Base-by-base conservation (phyloP, 2,329 filamentous ascomycete species). In the Cladosporium sp. region DNA sequence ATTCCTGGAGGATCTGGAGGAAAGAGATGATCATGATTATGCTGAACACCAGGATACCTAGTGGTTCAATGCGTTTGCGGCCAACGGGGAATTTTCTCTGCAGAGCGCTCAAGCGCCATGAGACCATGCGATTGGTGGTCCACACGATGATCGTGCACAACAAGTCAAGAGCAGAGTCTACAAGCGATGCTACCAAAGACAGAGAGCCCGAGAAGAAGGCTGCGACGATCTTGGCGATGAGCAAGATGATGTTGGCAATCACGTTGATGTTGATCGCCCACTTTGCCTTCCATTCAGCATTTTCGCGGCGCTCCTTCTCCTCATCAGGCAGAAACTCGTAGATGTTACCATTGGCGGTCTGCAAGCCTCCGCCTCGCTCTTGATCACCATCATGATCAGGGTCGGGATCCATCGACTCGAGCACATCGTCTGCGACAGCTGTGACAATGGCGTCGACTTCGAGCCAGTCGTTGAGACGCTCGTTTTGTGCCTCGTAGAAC, bases 21-120 rank as follows among this genome's bases (percentile, higher is more conserved):
- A 86, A 86, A 2, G 82, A 84, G 3, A 84, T 80, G 48, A 86
- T 77, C 83, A 86, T 86, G 60, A 83, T 80, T 61, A 85, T 80
- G 24, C 79, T 81, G 70, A 86, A 86, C 48, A 85, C 82, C 9
- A 86, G 74, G 45, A 86, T 84, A 1, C 83, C 83, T 7, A 86
- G 73, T 0, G 83, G 83, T 61, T 86, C 83, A 7, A 86, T 76
- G 8, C 83, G 77, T 47, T 77, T 74, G 24, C 80, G 74, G 4
- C 80, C 80, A 20, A 86, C 82, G 0, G 83, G 83, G 65, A 86
- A 86, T 34, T 77, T 77, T 60, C 78, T 77, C 52, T 76, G 74
- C 9, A 85, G 71, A 2, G 74, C 70, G 4, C 71, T 68, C 4
- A 85, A 67, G 19, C 78, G 77, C 84, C 84, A 86, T 12, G 78